Base-by-base conservation (phyloP, 805 yeast genomes). In the Yamadazyma tumulicola region DNA sequence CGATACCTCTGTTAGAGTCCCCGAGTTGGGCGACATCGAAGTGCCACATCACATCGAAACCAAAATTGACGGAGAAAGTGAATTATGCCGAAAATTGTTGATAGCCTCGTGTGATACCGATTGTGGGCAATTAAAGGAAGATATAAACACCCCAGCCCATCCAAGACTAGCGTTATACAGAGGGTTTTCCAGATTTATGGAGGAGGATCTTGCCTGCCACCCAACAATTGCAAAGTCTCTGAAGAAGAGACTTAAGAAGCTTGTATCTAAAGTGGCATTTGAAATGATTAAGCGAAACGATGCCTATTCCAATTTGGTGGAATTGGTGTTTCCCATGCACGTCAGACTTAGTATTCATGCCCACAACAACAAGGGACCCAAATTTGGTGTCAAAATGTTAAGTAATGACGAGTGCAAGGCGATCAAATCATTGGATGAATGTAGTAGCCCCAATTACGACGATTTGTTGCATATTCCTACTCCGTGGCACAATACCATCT, bases 281-380 rank as follows among this genome's bases (percentile, higher is more conserved):
- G 81, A 77, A 48, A 77, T 77, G 82, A 77, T 77, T 40, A 75
- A 69, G 49, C 38, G 82, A 44, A 77, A 77, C 48, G 83, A 77
- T 47, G 82, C 83, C 1, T 77, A 77, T 49, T 77, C 82, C 6
- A 77, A 77, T 49, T 58, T 77, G 45, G 80, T 77, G 23, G 83
- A 77, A 41, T 53, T 77, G 37, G 50, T 75, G 23, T 75, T 77
- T 38, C 83, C 83, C 5, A 75, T 71, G 49, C 80, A 77, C 47
- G 51, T 77, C 50, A 64, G 83, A 46, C 59, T 77, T 21, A 75
- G 81, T 6, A 77, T 77, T 41, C 83, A 77, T 52, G 80, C 82
- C 0, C 82, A 77, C 49, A 67, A 59, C 24, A 77, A 77, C 41
- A 49, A 59, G 22, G 83, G 82, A 1, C 83, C 83, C 10, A 77